A percentile compares a stretch with the other conserved stretches of the same genome.
These are phyloP conservation scores for Arabidopsis suecica DNA, from an alignment of 345 rosid species.

Conservation along the genomic window DNA sequence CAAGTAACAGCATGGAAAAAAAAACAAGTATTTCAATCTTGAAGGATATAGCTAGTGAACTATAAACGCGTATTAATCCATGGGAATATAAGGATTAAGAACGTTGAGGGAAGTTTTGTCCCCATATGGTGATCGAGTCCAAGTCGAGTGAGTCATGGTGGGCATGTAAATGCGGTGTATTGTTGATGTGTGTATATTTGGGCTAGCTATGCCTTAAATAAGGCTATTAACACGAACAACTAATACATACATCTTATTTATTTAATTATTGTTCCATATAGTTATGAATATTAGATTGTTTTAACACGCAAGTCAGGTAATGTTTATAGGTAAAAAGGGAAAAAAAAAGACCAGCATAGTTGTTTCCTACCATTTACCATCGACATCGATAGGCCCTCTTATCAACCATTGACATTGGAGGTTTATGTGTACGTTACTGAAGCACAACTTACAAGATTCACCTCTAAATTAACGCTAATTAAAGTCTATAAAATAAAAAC, in stretches of 20 bases:
- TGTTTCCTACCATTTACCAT: background rate
- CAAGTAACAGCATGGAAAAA: background rate
- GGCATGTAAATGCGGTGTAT: no score
- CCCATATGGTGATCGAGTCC: slow-evolving; percentile 30
- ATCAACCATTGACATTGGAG: background rate
- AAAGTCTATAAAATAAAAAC: background rate
- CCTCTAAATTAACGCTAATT: background rate
- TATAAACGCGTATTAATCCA: slow-evolving; percentile 21
- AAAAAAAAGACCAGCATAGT: no score
- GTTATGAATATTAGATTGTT: background rate
- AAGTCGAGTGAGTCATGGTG: slow-evolving; percentile 11
- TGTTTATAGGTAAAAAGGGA: background rate
- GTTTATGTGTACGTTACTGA: background rate
- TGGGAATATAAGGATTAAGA: slow-evolving; percentile 22
- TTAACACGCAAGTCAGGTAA: background rate
- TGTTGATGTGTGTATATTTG: slow-evolving; percentile 8
- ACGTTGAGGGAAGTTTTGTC: slow-evolving; percentile 10
- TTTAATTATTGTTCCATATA: background rate
- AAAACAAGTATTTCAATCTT: background rate
- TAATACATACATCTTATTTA: background rate
- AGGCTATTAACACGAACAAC: background rate
- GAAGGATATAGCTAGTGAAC: slow-evolving; percentile 13
- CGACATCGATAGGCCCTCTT: background rate
- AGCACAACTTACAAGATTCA: slow-evolving; percentile 1
- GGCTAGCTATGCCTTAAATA: background rate